Conservation (phyloP, 2,329 filamentous ascomycete species). For the Fusarium liriodendri region DNA sequence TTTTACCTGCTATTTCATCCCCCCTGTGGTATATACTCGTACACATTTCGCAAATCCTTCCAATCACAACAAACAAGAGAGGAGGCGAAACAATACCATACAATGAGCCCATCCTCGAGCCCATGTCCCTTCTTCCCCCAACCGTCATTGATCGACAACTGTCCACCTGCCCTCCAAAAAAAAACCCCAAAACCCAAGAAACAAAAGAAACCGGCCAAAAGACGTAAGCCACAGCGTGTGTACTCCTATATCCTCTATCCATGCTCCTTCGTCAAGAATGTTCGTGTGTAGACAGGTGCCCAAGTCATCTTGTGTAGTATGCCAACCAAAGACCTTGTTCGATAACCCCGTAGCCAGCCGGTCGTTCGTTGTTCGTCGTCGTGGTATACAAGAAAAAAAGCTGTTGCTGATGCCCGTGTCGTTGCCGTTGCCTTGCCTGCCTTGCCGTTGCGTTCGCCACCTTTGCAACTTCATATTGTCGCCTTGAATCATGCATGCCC, state of each 20-base stretch:
- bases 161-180: slow-evolving; percentile 6
- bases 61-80: slow-evolving; percentile 4
- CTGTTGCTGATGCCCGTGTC: slow-evolving; percentile 2
- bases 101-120: slow-evolving; percentile 3
- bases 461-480: slow-evolving; percentile 3
- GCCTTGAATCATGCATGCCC: slow-evolving; percentile 6
- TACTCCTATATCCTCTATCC: slow-evolving; percentile 46
- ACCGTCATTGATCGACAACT: not conserved
- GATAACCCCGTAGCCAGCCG: slow-evolving; percentile 33
- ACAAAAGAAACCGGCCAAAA: slow-evolving; percentile 24
- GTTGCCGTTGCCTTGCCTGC: not conserved
- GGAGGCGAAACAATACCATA: slow-evolving; percentile 7
- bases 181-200: slow-evolving; percentile 11
- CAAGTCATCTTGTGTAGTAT: slow-evolving; percentile 27
- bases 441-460: slow-evolving; percentile 4
- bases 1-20: slow-evolving; percentile 34
- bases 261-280: slow-evolving; percentile 38
- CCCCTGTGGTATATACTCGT: slow-evolving; percentile 38
- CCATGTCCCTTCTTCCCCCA: not conserved
- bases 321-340: slow-evolving; percentile 31
- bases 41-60: slow-evolving; percentile 20
- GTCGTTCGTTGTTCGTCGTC: slow-evolving; percentile 38
- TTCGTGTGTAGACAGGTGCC: slow-evolving; percentile 34
- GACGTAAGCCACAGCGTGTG: slow-evolving; percentile 28
- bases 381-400: slow-evolving; percentile 42